Base-by-base conservation (phyloP, 768 basidiomycete genomes). In the Trametes gibbosa region DNA sequence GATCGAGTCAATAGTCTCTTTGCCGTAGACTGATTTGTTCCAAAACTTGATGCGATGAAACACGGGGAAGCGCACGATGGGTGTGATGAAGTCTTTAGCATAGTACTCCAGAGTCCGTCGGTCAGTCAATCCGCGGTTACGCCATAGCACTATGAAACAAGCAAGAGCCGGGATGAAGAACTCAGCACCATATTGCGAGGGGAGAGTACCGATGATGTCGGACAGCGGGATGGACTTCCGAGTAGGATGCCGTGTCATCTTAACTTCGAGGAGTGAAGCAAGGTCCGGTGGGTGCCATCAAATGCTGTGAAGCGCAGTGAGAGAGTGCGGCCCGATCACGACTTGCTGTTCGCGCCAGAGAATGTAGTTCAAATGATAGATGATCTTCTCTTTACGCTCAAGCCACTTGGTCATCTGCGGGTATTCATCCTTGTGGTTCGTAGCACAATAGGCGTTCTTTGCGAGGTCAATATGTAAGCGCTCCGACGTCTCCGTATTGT, bases 1-100 rank as follows among this genome's bases (percentile, higher is more conserved):
- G 7, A 75, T 62, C 14, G 67, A 48, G 58, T 77, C 74, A 10
- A 70, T 40, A 21, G 68, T 68, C 49, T 32, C 40, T 3, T 25
- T 43, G 12, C n/a, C 27, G 25, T 55, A 19, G 24, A 53, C n/a
- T 34, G 70, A 68, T 1, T 42, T 46, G 41, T 61, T 61, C 29
- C 59, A 46, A 58, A 69, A 70, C 58, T 75, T 74, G 50, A 74
- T 65, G 7, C 56, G 60, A 56, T 76, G 68, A 53, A 58, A 79
- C 1, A 74, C 69, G 7, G 67, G 60, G 17, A 77, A 27, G 2
- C 53, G 32, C 2, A 25, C 34, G 53, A 73, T 69, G 25, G 69
- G 70, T 6, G 73, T 21, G 21, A 16, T 2, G 10, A 61, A 17
- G 32, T 61, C 41, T 2, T 19, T 21, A 2, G 61, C 56, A 8